Evolutionary conservation across 2,329 filamentous ascomycete genomes (phyloP).

Genomic region (Stagonosporopsis chrysanthemi): DNA sequence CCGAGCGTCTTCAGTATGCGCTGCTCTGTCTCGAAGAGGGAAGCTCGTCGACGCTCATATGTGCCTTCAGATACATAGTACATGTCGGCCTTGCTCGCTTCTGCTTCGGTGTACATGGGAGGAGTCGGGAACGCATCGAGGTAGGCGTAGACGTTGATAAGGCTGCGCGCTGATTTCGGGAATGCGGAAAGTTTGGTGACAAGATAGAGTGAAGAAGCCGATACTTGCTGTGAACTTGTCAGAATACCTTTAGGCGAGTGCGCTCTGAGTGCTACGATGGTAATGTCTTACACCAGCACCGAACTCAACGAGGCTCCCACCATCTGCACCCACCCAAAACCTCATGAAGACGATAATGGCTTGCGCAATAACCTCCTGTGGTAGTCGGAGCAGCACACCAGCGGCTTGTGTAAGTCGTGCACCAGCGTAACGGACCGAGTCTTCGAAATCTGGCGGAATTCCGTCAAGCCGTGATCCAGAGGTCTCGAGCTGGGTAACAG

Average conservation of each 20-base stretch:
- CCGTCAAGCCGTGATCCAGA: constrained; percentile 63
- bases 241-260: constrained; percentile 10
- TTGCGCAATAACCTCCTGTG: constrained; percentile 84
- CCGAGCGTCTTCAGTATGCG: constrained; percentile 77
- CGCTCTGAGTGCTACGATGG: not conserved
- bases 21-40: constrained; percentile 76
- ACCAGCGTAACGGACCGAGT: constrained; percentile 74
- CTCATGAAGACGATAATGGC: constrained; percentile 83
- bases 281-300: constrained; percentile 62
- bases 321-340: constrained; percentile 73
- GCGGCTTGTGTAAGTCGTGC: constrained; percentile 79
- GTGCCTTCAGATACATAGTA: constrained; percentile 74
- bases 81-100: constrained; percentile 34
- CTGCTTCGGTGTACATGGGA: constrained; percentile 62
- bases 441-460: constrained; percentile 73
- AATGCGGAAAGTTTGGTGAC: constrained; percentile 81
- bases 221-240: constrained; percentile 70
- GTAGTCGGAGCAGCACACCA: constrained; percentile 80
- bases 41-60: constrained; percentile 68
- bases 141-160: constrained; percentile 86
- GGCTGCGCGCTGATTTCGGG: constrained; percentile 77
- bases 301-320: constrained; percentile 59
- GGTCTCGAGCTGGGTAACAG: constrained; percentile 71
- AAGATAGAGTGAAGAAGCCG: constrained; percentile 81
- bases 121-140: constrained; percentile 68